Conservation (phyloP, 257 asterid species). For the Przewalskia tangutica region DNA sequence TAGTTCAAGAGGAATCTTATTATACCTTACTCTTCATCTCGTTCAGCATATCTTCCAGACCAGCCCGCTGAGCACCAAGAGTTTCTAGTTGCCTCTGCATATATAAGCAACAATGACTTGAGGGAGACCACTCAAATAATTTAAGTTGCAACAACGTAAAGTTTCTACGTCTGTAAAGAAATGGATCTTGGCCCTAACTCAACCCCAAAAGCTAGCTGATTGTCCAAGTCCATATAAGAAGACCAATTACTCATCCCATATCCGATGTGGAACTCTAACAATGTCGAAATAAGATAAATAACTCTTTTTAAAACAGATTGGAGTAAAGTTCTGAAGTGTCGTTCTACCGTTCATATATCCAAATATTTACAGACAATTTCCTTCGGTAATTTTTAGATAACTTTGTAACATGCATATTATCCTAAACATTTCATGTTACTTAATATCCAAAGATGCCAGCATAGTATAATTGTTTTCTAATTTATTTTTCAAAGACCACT, state of each 20-base stretch:
- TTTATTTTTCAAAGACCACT: neutral
- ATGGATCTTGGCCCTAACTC: too few species aligned
- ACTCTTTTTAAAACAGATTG: neutral
- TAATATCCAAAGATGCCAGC: neutral
- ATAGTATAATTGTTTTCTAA: neutral
- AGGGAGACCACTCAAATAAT: neutral
- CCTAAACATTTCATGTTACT: neutral
- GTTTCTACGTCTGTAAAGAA: neutral
- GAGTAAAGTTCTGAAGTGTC: neutral
- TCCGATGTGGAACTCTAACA: too few species aligned
- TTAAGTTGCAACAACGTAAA: neutral
- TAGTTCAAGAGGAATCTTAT: neutral
- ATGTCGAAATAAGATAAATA: neutral
- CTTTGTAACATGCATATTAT: neutral
- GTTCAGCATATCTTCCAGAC: conserved; percentile 20
- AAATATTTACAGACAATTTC: neutral
- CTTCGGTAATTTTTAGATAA: neutral
- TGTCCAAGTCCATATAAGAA: too few species aligned
- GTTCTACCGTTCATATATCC: too few species aligned
- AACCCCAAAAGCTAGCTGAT: too few species aligned
- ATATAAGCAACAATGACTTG: neutral
- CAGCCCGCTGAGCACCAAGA: conserved; percentile 20
- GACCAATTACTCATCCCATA: too few species aligned
- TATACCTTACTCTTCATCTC: conserved; percentile 20
- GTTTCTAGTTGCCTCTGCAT: conserved; percentile 15